Conservation (phyloP, 192 early-diverging fungal species). For the Coemansia aciculifera region DNA sequence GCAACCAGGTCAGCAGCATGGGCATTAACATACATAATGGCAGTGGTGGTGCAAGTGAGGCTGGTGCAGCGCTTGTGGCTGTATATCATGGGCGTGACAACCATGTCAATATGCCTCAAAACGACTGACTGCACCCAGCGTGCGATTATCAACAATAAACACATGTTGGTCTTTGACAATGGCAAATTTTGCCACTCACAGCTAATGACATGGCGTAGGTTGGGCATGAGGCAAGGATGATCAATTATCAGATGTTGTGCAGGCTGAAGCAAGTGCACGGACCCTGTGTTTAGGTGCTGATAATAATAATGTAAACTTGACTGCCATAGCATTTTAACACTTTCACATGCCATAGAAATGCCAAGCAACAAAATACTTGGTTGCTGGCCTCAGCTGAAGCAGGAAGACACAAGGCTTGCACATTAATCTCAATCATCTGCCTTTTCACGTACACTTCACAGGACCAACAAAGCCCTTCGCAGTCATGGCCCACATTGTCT, state of each 20-base stretch:
- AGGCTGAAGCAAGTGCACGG: neutral
- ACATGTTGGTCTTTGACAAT: too few relatives aligned
- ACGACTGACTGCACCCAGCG: too few relatives aligned
- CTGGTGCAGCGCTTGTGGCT: too few relatives aligned
- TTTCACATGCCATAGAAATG: neutral
- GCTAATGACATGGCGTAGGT: neutral
- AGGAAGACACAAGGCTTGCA: neutral
- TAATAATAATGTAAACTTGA: neutral
- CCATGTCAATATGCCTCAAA: too few relatives aligned
- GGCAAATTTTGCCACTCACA: too few relatives aligned
- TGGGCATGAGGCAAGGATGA: neutral
- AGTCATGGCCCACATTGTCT: neutral
- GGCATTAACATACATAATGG: too few relatives aligned
- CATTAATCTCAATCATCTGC: neutral
- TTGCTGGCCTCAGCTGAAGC: neutral
- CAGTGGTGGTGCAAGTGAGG: too few relatives aligned
- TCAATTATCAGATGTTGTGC: neutral
- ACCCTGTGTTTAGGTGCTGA: neutral
- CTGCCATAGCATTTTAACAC: neutral
- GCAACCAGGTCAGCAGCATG: too few relatives aligned
- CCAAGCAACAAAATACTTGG: neutral
- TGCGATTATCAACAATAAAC: too few relatives aligned
- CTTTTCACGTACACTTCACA: neutral
- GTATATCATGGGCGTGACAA: too few relatives aligned
- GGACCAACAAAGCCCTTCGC: neutral